These are phyloP conservation scores for Strobilomyces confusus DNA, from an alignment of 768 basidiomycete species.

Conservation along the genomic window DNA sequence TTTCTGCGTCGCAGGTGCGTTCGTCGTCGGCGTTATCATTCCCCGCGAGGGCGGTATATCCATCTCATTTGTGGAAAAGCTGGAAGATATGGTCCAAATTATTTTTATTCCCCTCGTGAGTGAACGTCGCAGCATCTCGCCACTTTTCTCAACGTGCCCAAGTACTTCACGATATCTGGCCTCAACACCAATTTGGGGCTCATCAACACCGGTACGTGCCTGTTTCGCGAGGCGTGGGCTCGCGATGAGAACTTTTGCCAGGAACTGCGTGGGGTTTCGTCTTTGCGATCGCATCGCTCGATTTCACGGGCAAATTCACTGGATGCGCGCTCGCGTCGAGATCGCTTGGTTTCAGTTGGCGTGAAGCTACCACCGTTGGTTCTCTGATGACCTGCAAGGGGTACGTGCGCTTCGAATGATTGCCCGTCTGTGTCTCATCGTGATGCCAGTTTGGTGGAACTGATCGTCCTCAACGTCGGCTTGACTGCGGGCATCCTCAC, in stretches of 20 bases:
- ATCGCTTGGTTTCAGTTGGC: constrained; percentile 67
- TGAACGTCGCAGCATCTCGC: not conserved
- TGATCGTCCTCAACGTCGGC: constrained; percentile 96
- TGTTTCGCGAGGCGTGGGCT: not conserved
- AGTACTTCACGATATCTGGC: constrained; percentile 94
- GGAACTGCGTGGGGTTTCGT: constrained; percentile 87
- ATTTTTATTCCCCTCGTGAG: constrained; percentile 84
- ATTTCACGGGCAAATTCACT: constrained; percentile 86
- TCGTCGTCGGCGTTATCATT: constrained; percentile 76
- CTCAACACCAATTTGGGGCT: constrained; percentile 88
- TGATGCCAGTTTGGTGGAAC: constrained; percentile 69
- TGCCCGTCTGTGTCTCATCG: constrained; percentile 2
- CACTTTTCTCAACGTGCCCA: constrained; percentile 26
- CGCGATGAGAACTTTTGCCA: constrained; percentile 18
- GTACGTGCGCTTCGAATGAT: constrained; percentile 38
- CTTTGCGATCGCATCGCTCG: constrained; percentile 69
- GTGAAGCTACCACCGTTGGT: constrained; percentile 83
- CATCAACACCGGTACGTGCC: constrained; percentile 60
- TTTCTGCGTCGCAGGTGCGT: constrained; percentile 54
- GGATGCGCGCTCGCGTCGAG: constrained; percentile 73
- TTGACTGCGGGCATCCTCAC: constrained; percentile 74
- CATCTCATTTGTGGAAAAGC: constrained; percentile 82
- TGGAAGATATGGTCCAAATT: constrained; percentile 91
- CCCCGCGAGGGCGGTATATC: constrained; percentile 86
- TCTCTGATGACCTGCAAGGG: constrained; percentile 96